These are phyloP conservation scores for Talinum fruticosum DNA, from an alignment of 148 eudicot species.

Conservation along the genomic window DNA sequence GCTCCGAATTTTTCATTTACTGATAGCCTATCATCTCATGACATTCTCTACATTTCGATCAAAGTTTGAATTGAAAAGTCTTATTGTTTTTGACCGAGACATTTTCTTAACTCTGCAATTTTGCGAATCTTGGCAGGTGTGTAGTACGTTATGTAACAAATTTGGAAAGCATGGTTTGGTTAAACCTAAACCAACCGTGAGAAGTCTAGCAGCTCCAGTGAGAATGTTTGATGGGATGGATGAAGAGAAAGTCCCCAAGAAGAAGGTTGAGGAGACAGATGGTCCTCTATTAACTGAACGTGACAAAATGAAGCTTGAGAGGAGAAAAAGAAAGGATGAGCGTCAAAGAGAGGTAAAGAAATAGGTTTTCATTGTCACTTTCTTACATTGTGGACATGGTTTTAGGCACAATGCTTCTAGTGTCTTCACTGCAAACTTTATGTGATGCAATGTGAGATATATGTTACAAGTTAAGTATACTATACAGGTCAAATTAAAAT, in stretches of 20 bases:
- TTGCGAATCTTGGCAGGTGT: slow-evolving; percentile 45
- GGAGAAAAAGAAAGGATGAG: slow-evolving; percentile 91
- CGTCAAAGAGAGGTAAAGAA: slow-evolving; percentile 87
- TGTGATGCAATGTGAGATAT: neutral
- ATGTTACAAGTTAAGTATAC: neutral
- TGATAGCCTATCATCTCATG: neutral
- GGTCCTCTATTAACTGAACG: slow-evolving; percentile 94
- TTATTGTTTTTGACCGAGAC: neutral
- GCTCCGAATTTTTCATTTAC: neutral
- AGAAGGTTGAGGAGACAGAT: slow-evolving; percentile 84
- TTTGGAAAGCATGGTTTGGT: slow-evolving; percentile 94
- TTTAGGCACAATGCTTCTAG: neutral
- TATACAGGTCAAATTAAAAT: neutral
- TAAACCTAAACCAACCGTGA: slow-evolving; percentile 73
- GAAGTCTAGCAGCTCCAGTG: slow-evolving; percentile 81
- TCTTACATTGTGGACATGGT: neutral
- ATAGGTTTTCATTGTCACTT: neutral
- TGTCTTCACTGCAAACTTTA: neutral
- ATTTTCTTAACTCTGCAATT: slow-evolving; percentile 6
- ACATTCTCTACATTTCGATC: neutral
- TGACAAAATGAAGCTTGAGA: slow-evolving; percentile 87
- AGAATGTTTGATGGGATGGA: slow-evolving; percentile 91
- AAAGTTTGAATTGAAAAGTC: neutral
- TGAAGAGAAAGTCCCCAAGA: slow-evolving; percentile 71
- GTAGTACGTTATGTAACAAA: slow-evolving; percentile 72